Evolutionary conservation across 176 grass and related monocot species (phyloP).

Genomic region (Poa pratensis): DNA sequence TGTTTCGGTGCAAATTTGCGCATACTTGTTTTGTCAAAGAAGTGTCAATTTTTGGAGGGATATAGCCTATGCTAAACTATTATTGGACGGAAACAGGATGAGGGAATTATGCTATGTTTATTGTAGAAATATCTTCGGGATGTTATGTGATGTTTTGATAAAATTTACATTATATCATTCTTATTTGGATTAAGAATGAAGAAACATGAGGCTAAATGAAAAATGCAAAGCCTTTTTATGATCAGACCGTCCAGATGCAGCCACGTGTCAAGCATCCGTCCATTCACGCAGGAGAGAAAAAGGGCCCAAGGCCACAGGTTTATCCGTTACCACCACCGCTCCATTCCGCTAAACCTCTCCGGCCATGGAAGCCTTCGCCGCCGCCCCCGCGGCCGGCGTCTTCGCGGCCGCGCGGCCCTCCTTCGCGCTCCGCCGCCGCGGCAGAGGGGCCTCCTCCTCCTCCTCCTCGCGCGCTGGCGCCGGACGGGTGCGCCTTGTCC

Average conservation of each 20-base stretch:
- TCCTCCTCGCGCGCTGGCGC: neutral
- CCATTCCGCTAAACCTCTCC: constrained; percentile 35
- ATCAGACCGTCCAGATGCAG: neutral
- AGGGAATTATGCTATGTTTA: no score
- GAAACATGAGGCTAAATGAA: no score
- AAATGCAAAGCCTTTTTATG: no score
- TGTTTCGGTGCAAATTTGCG: no score
- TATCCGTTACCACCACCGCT: constrained; percentile 35
- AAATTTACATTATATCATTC: no score
- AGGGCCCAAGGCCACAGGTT: constrained; percentile 16
- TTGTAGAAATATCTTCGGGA: no score
- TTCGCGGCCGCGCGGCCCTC: constrained; percentile 35
- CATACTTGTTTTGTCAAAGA: no score
- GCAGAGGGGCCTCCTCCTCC: neutral
- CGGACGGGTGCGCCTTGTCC: constrained; percentile 33
- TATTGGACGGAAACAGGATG: no score
- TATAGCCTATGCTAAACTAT: no score
- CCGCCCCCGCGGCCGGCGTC: constrained; percentile 49
- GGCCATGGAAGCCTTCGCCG: constrained; percentile 61
- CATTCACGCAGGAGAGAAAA: neutral
- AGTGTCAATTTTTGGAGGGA: no score
- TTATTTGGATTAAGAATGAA: no score
- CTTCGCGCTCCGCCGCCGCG: neutral
- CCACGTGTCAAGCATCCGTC: neutral
- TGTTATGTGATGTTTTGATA: no score